Evolutionary conservation across 768 basidiomycete species (phyloP), one percentile per base, ranked within the genome.

Genomic region (Suillus sp.): DNA sequence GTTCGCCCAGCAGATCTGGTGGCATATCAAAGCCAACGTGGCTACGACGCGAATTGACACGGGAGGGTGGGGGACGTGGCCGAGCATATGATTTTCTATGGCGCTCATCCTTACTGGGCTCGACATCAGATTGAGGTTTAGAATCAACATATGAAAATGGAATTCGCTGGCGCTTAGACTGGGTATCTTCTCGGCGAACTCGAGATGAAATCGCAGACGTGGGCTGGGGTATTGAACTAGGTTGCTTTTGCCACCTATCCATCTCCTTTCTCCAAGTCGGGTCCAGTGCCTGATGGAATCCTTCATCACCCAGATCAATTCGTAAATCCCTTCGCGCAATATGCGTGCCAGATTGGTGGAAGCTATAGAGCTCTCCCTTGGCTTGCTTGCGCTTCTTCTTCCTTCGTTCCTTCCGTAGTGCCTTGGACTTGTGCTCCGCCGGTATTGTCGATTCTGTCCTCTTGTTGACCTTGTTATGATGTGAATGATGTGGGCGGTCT

Each of bases 221-320:
- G 35, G 69, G 61, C 37, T 50, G 67, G 47, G 50, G 63, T 66
- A 64, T 61, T 48, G 18, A 47, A 60, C 68, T 42, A 45, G 66
- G 54, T 51, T 70, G 61, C 38, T 64, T 68, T 22, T 73, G 74
- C 74, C 73, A 73, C 65, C 74, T 77, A 55, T 73, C 67, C 50
- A 74, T 68, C 62, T 75, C 72, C 57, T 67, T 66, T 63, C 62
- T 74, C 75, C 75, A 75, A 45, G 70, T 64, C 16, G 83, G 81
- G 56, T 79, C 78, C 57, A 84, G 69, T 1, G 79, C 79, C 42
- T 69, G 71, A 59, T 78, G 74, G 60, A 84, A 81, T 11, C 69
- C 78, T 30, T 78, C 75, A 61, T 83, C 83, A 67, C 83, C 79
- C 20, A 80, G 62, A 61, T 83, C 75, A 22, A 84, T 72, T 1